Conservation (phyloP, 305 asterid species). For the Fraxinus nigra region DNA sequence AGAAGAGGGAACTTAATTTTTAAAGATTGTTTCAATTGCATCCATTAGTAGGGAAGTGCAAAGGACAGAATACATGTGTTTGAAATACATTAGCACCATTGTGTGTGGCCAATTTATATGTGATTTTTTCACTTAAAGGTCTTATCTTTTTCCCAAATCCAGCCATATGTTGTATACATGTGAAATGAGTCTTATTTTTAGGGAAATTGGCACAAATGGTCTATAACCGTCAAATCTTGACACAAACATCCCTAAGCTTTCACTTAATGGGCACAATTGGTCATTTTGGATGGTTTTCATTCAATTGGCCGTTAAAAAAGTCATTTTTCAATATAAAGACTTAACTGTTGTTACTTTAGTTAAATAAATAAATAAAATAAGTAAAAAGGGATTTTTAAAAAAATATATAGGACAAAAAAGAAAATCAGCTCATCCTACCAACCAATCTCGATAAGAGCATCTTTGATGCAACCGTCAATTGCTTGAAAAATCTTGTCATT, state of each 20-base stretch:
- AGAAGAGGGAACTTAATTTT: not conserved
- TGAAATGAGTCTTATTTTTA: not conserved
- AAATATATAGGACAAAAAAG: not conserved
- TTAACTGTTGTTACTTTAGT: not conserved
- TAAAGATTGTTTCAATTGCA: not conserved
- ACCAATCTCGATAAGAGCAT: not conserved
- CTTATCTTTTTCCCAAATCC: not conserved
- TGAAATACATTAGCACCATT: not conserved
- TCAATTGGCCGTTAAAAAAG: not conserved
- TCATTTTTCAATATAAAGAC: not conserved
- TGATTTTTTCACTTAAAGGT: not conserved
- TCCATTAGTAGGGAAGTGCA: not conserved
- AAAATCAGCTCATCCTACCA: not conserved
- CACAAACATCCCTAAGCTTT: not conserved
- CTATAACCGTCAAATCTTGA: not conserved
- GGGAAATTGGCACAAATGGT: not conserved
- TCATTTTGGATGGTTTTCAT: not conserved
- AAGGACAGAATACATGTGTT: not conserved
- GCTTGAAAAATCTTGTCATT: not conserved
- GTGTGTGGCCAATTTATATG: not conserved
- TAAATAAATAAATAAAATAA: too few relatives aligned
- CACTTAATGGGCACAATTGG: not conserved
- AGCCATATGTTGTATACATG: not conserved
- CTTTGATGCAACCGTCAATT: not conserved
- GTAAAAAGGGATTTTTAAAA: not conserved